phyloP scores from a whole-genome alignment of 257 asterid genomes.

The Plantago ovata region DNA sequence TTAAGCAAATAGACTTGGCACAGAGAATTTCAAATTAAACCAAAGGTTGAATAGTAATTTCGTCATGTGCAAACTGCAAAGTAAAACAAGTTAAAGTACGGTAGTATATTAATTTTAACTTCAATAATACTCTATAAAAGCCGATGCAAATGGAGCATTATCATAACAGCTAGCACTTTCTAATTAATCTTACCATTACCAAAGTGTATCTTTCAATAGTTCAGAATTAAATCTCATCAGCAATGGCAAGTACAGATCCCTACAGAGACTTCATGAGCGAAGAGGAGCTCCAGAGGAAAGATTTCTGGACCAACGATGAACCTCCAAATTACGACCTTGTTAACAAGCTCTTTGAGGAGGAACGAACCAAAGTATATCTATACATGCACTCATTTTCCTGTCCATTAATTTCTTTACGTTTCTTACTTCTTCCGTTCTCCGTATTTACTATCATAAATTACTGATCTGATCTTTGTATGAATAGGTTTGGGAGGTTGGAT shows the following conservation, averaged over 20 bases:
- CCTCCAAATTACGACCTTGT: constrained; percentile 75
- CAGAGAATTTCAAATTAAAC: background rate
- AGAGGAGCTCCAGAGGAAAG: constrained; percentile 53
- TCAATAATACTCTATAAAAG: background rate
- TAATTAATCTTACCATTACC: background rate
- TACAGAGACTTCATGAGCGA: constrained; percentile 58
- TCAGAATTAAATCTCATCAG: background rate
- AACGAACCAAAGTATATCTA: constrained; percentile 52
- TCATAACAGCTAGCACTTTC: background rate
- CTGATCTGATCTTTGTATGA: background rate
- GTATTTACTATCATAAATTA: no score
- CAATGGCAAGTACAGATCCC: constrained; percentile 45
- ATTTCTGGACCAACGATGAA: constrained; percentile 44
- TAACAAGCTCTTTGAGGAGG: constrained; percentile 70
- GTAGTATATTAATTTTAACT: background rate
- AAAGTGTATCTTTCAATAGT: background rate
- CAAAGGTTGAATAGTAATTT: background rate
- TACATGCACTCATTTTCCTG: background rate
- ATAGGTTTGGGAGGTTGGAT: constrained; percentile 46
- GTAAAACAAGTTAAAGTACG: background rate
- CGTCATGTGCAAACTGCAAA: background rate
- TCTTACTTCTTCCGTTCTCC: background rate
- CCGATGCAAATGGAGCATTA: background rate
- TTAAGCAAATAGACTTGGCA: no score
- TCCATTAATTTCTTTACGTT: background rate